Conservation (phyloP, 768 basidiomycete species). For the Psilocybe azurescens region DNA sequence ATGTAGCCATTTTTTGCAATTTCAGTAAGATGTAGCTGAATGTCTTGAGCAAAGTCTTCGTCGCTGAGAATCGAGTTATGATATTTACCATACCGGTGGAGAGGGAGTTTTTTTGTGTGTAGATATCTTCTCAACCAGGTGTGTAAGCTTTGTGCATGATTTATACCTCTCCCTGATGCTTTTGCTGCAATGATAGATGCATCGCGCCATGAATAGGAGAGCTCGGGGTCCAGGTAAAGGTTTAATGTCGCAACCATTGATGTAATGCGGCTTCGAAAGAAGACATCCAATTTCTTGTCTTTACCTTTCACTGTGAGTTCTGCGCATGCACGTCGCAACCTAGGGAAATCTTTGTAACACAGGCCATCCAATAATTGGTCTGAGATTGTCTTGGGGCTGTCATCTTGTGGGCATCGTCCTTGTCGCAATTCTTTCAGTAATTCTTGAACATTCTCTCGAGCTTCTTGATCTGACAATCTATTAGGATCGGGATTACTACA, state of each 20-base stretch:
- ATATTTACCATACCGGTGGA: conserved; percentile 27
- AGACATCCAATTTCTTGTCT: conserved; percentile 35
- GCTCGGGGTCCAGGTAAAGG: conserved; percentile 36
- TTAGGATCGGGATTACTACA: no score
- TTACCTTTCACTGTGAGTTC: conserved; percentile 25
- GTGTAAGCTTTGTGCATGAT: conserved; percentile 33
- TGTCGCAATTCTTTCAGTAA: no score
- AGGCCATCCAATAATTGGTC: no score
- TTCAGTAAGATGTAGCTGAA: conserved; percentile 33
- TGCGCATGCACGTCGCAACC: conserved; percentile 22
- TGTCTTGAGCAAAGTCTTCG: conserved; percentile 32
- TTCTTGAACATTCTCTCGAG: no score
- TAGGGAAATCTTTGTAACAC: no score
- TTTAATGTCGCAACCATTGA: conserved; percentile 39
- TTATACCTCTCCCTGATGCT: conserved; percentile 27
- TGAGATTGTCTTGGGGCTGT: no score
- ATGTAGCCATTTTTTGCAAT: conserved; percentile 32
- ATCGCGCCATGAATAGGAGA: conserved; percentile 36
- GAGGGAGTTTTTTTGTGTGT: conserved; percentile 26
- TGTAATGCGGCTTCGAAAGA: conserved; percentile 32
- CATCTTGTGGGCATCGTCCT: no score
- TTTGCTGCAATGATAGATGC: conserved; percentile 33
- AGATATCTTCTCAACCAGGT: conserved; percentile 35
- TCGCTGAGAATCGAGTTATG: conserved; percentile 33
- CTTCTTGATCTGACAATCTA: no score